Evolutionary conservation across 805 yeast species (phyloP).

Genomic region (Metschnikowia drakensbergensis): DNA sequence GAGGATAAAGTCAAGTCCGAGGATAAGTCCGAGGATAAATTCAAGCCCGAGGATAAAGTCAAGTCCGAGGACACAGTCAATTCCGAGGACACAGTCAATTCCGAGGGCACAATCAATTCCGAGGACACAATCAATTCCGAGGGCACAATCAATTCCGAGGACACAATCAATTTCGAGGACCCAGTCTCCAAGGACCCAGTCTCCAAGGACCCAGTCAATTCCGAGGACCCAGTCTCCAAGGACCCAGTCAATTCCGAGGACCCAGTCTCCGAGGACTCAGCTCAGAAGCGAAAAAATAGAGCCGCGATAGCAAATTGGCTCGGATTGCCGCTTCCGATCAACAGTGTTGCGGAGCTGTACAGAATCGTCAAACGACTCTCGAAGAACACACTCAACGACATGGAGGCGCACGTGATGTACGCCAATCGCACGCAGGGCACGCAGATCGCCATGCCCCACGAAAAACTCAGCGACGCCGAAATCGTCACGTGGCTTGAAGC

Average conservation of each 20-base stretch:
- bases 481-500: neutral
- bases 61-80: too few species aligned
- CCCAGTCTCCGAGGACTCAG: too few species aligned
- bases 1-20: neutral
- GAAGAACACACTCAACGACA: slow-evolving; percentile 4
- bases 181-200: too few species aligned
- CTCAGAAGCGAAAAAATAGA: neutral
- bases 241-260: too few species aligned
- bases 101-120: too few species aligned
- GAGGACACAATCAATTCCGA: too few species aligned
- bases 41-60: too few species aligned
- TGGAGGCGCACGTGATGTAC: slow-evolving; percentile 14
- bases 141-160: too few species aligned
- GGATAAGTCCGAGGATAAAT: neutral
- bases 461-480: neutral
- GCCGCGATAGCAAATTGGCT: neutral
- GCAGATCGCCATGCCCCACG: slow-evolving; percentile 1
- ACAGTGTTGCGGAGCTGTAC: slow-evolving; percentile 13
- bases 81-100: too few species aligned
- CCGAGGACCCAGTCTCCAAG: too few species aligned
- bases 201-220: too few species aligned
- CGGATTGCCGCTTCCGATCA: slow-evolving; percentile 7
- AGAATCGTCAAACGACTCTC: slow-evolving; percentile 15
- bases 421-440: neutral
- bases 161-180: too few species aligned